These are phyloP conservation scores for Candida cerambycidarum DNA, from an alignment of 805 yeast genomes.

Conservation along the genomic window DNA sequence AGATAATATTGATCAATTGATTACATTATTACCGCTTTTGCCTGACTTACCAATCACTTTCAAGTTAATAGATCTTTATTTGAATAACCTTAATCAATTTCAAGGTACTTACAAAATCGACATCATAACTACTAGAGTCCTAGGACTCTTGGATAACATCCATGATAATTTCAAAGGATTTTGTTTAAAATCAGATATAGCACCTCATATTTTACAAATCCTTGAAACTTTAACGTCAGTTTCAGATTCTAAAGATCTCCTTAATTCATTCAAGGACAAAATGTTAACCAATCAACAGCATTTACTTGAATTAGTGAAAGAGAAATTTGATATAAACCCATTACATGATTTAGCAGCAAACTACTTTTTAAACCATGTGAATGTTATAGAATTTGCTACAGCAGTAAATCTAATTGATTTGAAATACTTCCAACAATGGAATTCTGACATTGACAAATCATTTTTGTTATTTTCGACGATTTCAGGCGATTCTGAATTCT, in stretches of 20 bases:
- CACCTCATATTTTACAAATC: constrained; percentile 56
- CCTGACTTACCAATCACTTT: constrained; percentile 33
- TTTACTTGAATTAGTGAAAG: constrained; percentile 28
- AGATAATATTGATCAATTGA: constrained; percentile 19
- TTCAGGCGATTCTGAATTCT: constrained; percentile 30
- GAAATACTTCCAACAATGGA: constrained; percentile 68
- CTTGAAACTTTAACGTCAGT: constrained; percentile 38
- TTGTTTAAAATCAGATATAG: constrained; percentile 61
- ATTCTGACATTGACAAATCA: constrained; percentile 76
- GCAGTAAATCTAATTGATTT: constrained; percentile 69
- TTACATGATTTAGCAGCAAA: constrained; percentile 36
- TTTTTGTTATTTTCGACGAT: constrained; percentile 59
- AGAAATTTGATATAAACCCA: constrained; percentile 17
- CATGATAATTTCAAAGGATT: constrained; percentile 65
- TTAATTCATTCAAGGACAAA: constrained; percentile 51
- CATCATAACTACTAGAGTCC: constrained; percentile 50
- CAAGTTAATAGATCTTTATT: constrained; percentile 17
- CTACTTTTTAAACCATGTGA: constrained; percentile 51
- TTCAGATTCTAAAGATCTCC: constrained; percentile 15
- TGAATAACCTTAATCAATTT: constrained; percentile 12
- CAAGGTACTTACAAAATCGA: constrained; percentile 18
- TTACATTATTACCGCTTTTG: constrained; percentile 33
- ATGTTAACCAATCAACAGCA: constrained; percentile 51
- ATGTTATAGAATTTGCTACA: constrained; percentile 54
- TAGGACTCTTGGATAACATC: constrained; percentile 54